A percentile compares a stretch with the other conserved stretches of the same genome.
Evolutionary conservation across 257 asterid genomes (phyloP).

Genomic region (Primulina eburnea): DNA sequence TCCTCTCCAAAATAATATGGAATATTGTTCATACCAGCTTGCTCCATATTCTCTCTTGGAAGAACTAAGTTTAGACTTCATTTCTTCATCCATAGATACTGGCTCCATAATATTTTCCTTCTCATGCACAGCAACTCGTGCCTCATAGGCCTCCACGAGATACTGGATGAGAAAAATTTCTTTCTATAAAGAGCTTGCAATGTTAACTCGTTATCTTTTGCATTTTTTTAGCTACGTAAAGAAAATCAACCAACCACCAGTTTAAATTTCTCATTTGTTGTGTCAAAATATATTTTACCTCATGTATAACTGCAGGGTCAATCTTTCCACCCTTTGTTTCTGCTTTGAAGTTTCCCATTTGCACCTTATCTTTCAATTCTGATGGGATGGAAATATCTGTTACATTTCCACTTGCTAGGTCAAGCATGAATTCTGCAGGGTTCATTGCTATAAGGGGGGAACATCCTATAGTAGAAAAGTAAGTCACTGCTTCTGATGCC

Average conservation of each 20-base stretch:
- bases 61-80: constrained; percentile 40
- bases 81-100: constrained; percentile 51
- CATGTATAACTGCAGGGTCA: constrained; percentile 55
- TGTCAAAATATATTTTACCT: constrained; percentile 37
- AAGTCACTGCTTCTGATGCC: constrained; percentile 69
- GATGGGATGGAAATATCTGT: constrained; percentile 80
- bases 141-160: constrained; percentile 80
- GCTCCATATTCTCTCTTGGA: constrained; percentile 87
- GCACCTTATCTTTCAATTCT: constrained; percentile 71
- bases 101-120: constrained; percentile 56
- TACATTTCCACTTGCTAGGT: constrained; percentile 84
- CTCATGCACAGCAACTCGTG: constrained; percentile 65
- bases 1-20: constrained; percentile 72
- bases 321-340: constrained; percentile 57
- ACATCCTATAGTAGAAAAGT: constrained; percentile 79
- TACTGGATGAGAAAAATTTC: constrained; percentile 40
- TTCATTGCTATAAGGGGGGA: constrained; percentile 80
- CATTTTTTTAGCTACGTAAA: background rate
- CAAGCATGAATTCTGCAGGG: constrained; percentile 92
- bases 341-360: constrained; percentile 42
- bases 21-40: constrained; percentile 81
- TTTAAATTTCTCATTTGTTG: background rate
- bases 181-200: constrained; percentile 1
- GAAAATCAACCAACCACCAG: background rate
- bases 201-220: constrained; percentile 11